phyloP scores from a whole-genome alignment of 257 asterid species.

The Gynochthodes officinalis region DNA sequence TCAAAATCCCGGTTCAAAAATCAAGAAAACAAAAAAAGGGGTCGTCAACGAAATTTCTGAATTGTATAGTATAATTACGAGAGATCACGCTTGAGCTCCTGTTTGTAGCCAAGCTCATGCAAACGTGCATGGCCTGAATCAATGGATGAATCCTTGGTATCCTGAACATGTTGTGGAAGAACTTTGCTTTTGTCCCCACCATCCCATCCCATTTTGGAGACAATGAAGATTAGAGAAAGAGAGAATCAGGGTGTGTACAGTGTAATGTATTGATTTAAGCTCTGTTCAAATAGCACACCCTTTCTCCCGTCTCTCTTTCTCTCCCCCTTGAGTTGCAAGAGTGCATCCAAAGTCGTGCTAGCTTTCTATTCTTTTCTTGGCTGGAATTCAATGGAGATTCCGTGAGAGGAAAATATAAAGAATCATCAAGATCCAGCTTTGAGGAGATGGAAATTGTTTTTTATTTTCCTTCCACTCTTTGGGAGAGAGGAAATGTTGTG shows the following conservation, averaged over 20 bases:
- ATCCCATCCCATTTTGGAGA: constrained; percentile 24
- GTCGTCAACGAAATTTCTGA: not conserved
- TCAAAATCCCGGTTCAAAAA: constrained; percentile 6
- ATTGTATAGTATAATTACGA: constrained; percentile 49
- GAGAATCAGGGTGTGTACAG: not conserved
- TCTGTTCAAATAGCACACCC: not conserved
- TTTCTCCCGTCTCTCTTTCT: not conserved
- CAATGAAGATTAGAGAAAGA: not conserved
- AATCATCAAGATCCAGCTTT: not conserved
- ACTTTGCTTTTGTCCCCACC: constrained; percentile 25
- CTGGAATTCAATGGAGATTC: not conserved
- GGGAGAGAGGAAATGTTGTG: not conserved
- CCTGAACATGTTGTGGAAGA: constrained; percentile 32
- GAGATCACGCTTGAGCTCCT: constrained; percentile 98
- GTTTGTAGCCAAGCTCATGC: constrained; percentile 89
- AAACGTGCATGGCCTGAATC: constrained; percentile 90
- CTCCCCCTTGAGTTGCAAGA: not conserved
- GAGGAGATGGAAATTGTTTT: not conserved
- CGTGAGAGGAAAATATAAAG: not conserved
- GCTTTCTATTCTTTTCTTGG: not conserved
- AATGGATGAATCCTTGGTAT: constrained; percentile 25
- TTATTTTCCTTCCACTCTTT: not conserved
- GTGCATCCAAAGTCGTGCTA: not conserved
- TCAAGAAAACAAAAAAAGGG: not conserved
- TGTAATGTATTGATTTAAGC: not conserved